Conservation (phyloP, 192 early-diverging fungal species). For the Podila horticola region DNA sequence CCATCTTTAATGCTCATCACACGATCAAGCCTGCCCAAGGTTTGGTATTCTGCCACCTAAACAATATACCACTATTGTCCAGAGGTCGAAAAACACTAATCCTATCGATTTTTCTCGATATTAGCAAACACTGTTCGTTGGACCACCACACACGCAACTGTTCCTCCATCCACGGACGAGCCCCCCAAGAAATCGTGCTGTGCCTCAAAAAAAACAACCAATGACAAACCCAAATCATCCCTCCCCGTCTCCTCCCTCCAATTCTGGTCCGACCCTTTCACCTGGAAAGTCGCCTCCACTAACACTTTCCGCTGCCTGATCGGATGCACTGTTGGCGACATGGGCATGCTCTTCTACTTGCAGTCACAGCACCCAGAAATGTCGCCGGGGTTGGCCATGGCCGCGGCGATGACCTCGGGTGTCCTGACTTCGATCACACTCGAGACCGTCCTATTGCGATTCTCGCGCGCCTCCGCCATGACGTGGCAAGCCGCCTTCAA, state of each 20-base stretch:
- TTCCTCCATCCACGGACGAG: neutral
- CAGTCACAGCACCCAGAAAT: constrained; percentile 55
- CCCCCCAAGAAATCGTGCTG: neutral
- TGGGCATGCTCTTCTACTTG: constrained; percentile 63
- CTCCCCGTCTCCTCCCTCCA: constrained; percentile 15
- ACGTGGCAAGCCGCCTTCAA: constrained; percentile 51
- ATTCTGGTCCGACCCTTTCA: constrained; percentile 55
- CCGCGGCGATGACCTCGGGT: constrained; percentile 57
- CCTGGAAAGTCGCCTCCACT: constrained; percentile 53
- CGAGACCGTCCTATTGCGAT: constrained; percentile 56
- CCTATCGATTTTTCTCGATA: neutral
- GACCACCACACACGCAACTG: neutral
- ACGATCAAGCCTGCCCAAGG: too few relatives aligned
- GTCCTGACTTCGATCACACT: constrained; percentile 59
- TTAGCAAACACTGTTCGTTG: neutral
- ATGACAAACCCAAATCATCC: neutral
- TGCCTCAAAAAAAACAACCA: neutral
- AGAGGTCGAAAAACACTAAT: too few relatives aligned
- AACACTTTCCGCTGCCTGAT: constrained; percentile 66
- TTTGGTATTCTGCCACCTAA: too few relatives aligned
- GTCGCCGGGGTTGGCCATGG: constrained; percentile 54
- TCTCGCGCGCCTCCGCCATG: constrained; percentile 33
- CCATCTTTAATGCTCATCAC: too few relatives aligned
- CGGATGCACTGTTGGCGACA: constrained; percentile 64
- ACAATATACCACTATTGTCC: too few relatives aligned